Conservation (phyloP, 345 rosid species). For the Eucalyptus tenuipes region DNA sequence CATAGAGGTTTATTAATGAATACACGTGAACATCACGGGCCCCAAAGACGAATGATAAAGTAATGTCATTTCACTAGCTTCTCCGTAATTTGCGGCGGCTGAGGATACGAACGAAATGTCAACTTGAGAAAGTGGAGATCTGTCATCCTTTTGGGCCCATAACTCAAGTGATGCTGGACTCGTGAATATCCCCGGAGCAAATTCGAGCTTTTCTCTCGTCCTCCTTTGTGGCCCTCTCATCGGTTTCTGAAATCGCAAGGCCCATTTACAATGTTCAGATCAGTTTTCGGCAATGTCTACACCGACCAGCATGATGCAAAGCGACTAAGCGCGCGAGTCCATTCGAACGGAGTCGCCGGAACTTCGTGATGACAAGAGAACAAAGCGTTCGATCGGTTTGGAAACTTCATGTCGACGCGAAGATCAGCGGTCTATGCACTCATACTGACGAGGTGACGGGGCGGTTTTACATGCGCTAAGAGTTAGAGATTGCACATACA, state of each 20-base stretch:
- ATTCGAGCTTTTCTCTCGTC: neutral
- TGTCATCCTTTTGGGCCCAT: neutral
- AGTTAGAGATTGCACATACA: neutral
- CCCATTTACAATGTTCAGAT: neutral
- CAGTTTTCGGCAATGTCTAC: neutral
- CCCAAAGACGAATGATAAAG: neutral
- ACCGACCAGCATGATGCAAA: neutral
- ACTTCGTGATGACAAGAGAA: neutral
- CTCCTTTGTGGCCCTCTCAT: neutral
- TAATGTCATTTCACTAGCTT: neutral
- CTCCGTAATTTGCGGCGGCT: neutral
- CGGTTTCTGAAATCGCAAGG: neutral
- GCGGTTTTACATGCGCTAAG: neutral
- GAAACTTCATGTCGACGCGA: neutral
- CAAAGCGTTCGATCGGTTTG: neutral
- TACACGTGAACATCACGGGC: neutral
- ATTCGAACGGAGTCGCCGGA: neutral
- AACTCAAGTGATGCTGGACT: neutral
- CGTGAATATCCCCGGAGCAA: neutral
- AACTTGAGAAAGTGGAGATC: neutral
- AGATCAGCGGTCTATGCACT: neutral
- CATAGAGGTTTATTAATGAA: neutral
- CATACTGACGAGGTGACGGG: neutral
- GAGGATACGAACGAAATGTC: neutral
- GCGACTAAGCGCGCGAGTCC: neutral